Base-by-base conservation (phyloP, 2,329 filamentous ascomycete species). In the Pseudomassariella vexata region DNA sequence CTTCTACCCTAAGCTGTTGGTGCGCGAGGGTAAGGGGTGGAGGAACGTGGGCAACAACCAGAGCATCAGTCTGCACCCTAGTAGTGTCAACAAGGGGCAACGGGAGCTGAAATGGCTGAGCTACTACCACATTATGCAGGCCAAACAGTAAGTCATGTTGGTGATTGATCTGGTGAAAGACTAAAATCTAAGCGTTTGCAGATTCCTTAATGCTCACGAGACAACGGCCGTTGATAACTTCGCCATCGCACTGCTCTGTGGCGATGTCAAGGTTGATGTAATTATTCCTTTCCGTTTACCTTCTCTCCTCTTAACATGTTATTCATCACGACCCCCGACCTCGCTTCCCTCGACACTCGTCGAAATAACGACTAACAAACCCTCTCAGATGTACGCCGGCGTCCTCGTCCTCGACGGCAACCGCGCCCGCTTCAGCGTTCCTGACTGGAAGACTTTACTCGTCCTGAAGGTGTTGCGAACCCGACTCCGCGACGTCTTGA, bases 51-150 rank as follows among this genome's bases (percentile, higher is more conserved):
- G 85, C 32, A 96, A 95, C 62, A 95, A 94, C 54, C 90, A 96
- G 57, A 74, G 76, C 26, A 88, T 98, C 46, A 87, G 79, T 36
- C 65, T 98, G 14, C 87, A 94, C 45, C 85, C 88, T 1, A 85
- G 82, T 1, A 94, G 87, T 1, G 85, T 98, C 44, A 96, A 96
- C 57, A 88, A 88, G 52, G 73, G 69, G 6, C 67, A 66, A 38
- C 64, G 68, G 28, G 75, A 79, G 24, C 64, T 88, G 23, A 82
- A 79, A 50, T 96, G 86, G 79, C 65, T 98, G 26, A 92, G 85
- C 1, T 98, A 95, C 57, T 96, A 96, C 62, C 85, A 94, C 55
- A 95, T 96, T 42, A 94, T 96, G 86, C 89, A 95, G 57, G 83
- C 84, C 3, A 88, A 82, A 66, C 63, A 85, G 80, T 72, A 73